Conservation (phyloP, 495 filamentous ascomycete genomes). For the Cladorrhinum samala region DNA sequence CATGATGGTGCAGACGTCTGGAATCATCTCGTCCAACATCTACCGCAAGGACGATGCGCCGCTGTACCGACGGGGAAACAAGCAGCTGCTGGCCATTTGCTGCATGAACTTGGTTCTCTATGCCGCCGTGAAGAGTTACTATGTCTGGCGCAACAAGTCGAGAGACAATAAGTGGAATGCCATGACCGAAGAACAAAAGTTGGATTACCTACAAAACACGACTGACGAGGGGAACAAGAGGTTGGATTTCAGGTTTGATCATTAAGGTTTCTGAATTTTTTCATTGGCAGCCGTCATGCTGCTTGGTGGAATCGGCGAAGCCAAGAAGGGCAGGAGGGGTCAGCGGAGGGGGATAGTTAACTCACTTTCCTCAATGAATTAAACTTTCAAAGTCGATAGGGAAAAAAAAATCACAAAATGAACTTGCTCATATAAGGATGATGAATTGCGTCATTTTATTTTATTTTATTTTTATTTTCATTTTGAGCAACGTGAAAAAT, state of each 20-base stretch:
- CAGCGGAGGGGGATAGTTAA: too few relatives aligned
- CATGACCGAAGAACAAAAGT: constrained; percentile 58
- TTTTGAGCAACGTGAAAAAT: too few relatives aligned
- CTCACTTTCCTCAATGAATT: too few relatives aligned
- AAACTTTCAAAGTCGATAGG: too few relatives aligned
- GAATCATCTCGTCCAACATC: constrained; percentile 58
- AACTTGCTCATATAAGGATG: too few relatives aligned
- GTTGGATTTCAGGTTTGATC: constrained; percentile 50
- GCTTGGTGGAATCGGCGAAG: too few relatives aligned
- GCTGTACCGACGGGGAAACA: constrained; percentile 56
- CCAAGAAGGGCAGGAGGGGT: too few relatives aligned
- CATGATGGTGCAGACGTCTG: constrained; percentile 62
- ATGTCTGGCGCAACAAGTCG: constrained; percentile 50
- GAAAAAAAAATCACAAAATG: too few relatives aligned
- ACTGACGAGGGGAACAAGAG: constrained; percentile 70
- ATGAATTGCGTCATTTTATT: too few relatives aligned
- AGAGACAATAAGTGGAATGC: constrained; percentile 45
- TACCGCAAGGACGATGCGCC: constrained; percentile 59
- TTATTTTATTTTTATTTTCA: too few relatives aligned
- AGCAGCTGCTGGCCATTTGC: constrained; percentile 51
- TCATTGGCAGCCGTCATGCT: too few relatives aligned
- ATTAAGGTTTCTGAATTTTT: constrained; percentile 19
- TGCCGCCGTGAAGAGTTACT: constrained; percentile 53
- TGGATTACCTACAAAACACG: constrained; percentile 60
- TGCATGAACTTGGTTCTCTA: constrained; percentile 53